These are phyloP conservation scores for Neurospora sublineolata DNA, from an alignment of 495 filamentous ascomycete genomes.

Conservation along the genomic window DNA sequence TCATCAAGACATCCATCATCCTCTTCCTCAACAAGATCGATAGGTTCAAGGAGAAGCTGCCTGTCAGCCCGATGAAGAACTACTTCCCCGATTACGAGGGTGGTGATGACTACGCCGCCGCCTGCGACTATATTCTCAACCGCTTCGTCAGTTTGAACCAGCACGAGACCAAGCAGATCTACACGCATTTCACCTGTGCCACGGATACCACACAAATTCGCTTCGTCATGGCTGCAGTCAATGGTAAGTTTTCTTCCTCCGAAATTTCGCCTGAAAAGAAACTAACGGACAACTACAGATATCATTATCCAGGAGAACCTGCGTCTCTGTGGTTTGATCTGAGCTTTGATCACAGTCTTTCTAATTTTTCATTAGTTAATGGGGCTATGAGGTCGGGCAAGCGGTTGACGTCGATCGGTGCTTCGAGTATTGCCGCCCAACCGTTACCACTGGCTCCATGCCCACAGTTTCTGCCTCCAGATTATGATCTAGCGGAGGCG, in stretches of 20 bases:
- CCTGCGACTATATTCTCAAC: conserved; percentile 95
- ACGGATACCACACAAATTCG: conserved; percentile 97
- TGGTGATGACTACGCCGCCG: conserved; percentile 82
- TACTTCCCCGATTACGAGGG: conserved; percentile 99
- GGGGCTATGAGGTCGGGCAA: not conserved
- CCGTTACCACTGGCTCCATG: conserved; percentile 1
- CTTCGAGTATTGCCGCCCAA: conserved; percentile 7
- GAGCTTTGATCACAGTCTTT: conserved; percentile 20
- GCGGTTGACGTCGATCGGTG: not conserved
- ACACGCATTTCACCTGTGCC: conserved; percentile 98
- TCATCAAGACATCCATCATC: conserved; percentile 98
- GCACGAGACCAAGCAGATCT: conserved; percentile 98
- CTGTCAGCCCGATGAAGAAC: conserved; percentile 98
- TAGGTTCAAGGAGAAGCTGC: conserved; percentile 98
- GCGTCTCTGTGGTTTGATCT: conserved; percentile 95
- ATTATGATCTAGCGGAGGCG: not conserved
- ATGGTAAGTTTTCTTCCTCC: conserved; percentile 52
- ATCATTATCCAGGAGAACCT: conserved; percentile 99
- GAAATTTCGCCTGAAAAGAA: not conserved
- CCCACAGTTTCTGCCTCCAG: conserved; percentile 5
- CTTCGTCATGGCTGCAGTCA: conserved; percentile 99
- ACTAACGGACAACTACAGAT: conserved; percentile 45
- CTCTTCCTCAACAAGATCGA: conserved; percentile 99
- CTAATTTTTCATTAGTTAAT: not conserved
- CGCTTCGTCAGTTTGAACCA: conserved; percentile 95